Evolutionary conservation across 352 stramenopile genomes (phyloP).

Genomic region (Globisporangium cederbergense): DNA sequence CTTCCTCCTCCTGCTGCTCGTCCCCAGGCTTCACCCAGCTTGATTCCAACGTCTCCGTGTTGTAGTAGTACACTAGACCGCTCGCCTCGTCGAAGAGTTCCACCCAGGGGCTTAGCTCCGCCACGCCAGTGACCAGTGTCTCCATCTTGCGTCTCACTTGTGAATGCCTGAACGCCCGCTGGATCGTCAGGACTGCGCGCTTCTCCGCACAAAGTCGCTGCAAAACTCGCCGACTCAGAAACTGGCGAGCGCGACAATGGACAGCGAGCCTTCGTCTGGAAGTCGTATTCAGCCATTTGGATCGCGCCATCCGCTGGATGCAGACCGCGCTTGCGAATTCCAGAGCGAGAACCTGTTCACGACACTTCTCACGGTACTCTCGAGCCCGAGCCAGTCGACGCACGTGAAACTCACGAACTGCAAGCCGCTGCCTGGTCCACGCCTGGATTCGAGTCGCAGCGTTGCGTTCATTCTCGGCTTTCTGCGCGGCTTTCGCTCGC

Average conservation of each 20-base stretch:
- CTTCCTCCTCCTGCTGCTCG: conserved; percentile 1
- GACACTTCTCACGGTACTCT: conserved; percentile 13
- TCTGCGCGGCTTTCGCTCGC: conserved; percentile 12
- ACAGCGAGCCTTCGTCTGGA: conserved; percentile 19
- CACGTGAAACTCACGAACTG: conserved; percentile 16
- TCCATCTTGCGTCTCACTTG: conserved; percentile 38
- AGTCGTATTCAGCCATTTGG: conserved; percentile 17
- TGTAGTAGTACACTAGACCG: conserved; percentile 70
- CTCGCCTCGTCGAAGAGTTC: conserved; percentile 69
- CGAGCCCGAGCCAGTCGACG: conserved; percentile 22
- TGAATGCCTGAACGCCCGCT: conserved; percentile 52
- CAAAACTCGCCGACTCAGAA: conserved; percentile 30
- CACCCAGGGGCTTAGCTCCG: conserved; percentile 37
- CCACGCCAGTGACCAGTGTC: conserved; percentile 26
- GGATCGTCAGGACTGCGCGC: conserved; percentile 35
- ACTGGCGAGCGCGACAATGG: conserved; percentile 36
- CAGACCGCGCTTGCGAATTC: conserved; percentile 25
- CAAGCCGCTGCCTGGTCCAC: conserved; percentile 22
- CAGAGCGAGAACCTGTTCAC: conserved; percentile 10
- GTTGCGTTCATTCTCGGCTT: conserved; percentile 20
- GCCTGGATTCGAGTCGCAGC: conserved; percentile 33
- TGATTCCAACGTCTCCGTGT: conserved; percentile 44
- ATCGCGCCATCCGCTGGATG: conserved; percentile 40
- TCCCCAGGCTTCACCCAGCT: conserved; percentile 35
- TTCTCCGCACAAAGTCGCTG: conserved; percentile 21